Conservation (phyloP, 192 early-diverging fungal genomes). For the Geranomyces variabilis region DNA sequence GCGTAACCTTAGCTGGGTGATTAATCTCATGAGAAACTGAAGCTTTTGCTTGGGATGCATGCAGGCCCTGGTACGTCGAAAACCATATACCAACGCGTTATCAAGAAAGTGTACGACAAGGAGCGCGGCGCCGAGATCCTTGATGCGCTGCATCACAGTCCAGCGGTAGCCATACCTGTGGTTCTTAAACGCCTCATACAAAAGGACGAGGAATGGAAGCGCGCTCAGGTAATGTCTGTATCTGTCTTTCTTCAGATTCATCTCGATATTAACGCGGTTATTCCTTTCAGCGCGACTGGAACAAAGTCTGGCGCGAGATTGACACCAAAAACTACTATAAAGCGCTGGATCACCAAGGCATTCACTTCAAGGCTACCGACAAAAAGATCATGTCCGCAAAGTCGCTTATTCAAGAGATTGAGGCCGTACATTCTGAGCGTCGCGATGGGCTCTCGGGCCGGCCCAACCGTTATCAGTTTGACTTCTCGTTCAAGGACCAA, state of each 20-base stretch:
- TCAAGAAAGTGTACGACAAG: constrained; percentile 93
- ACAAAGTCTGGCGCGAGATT: constrained; percentile 95
- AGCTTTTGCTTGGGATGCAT: neutral
- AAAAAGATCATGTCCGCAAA: constrained; percentile 79
- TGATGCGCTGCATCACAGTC: constrained; percentile 89
- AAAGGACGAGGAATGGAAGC: constrained; percentile 98
- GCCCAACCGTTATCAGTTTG: constrained; percentile 73
- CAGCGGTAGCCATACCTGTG: constrained; percentile 88
- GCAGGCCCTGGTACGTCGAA: constrained; percentile 58
- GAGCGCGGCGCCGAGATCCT: constrained; percentile 88
- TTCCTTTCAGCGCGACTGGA: constrained; percentile 79
- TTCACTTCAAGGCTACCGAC: constrained; percentile 86
- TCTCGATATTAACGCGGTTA: neutral
- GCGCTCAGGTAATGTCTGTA: constrained; percentile 62
- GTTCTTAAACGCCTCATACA: constrained; percentile 94
- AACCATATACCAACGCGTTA: constrained; percentile 87
- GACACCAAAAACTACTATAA: constrained; percentile 94
- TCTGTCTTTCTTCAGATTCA: neutral
- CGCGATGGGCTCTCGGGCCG: constrained; percentile 53
- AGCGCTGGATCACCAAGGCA: constrained; percentile 92
- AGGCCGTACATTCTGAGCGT: constrained; percentile 81
- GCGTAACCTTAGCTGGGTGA: too few relatives aligned
- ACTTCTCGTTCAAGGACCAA: constrained; percentile 74
- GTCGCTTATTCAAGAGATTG: constrained; percentile 82
- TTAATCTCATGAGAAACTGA: too few relatives aligned